Percentiles rank a stretch among this genome's conserved stretches.
Evolutionary conservation across 192 early-diverging fungal genomes (phyloP).

Genomic region (Dispira parvispora): DNA sequence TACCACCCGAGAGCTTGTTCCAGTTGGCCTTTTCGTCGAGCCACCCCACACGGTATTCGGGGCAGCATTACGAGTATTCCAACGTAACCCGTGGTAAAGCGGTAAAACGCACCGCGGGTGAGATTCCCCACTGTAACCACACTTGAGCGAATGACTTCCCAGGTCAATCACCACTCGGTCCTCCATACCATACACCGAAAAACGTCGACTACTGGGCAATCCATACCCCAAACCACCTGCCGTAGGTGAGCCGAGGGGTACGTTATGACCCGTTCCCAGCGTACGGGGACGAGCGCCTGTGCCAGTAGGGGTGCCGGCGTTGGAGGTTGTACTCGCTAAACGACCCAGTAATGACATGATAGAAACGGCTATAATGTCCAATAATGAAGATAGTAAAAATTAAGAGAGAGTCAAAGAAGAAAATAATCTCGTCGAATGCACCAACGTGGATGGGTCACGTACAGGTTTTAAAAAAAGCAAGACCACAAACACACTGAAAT

Average conservation of each 20-base stretch:
- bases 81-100: slow-evolving; percentile 22
- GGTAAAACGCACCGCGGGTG: slow-evolving; percentile 51
- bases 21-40: too few relatives aligned
- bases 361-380: neutral
- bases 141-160: slow-evolving; percentile 62
- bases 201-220: neutral
- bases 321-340: neutral
- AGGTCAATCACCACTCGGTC: slow-evolving; percentile 79
- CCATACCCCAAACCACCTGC: neutral
- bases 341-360: slow-evolving; percentile 7
- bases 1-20: neutral
- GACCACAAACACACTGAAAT: too few relatives aligned
- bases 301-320: neutral
- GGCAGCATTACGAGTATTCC: neutral
- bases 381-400: neutral
- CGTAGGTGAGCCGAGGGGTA: neutral
- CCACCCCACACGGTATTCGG: neutral
- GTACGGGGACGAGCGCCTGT: neutral
- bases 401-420: too few relatives aligned
- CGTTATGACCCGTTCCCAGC: neutral
- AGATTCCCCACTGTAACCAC: slow-evolving; percentile 73
- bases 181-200: slow-evolving; percentile 28
- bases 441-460: too few relatives aligned
- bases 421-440: too few relatives aligned
- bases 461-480: too few relatives aligned